A percentile compares a stretch with the other conserved stretches of the same genome.
phyloP scores from a whole-genome alignment of 345 rosid species.

The Dimocarpus longan region DNA sequence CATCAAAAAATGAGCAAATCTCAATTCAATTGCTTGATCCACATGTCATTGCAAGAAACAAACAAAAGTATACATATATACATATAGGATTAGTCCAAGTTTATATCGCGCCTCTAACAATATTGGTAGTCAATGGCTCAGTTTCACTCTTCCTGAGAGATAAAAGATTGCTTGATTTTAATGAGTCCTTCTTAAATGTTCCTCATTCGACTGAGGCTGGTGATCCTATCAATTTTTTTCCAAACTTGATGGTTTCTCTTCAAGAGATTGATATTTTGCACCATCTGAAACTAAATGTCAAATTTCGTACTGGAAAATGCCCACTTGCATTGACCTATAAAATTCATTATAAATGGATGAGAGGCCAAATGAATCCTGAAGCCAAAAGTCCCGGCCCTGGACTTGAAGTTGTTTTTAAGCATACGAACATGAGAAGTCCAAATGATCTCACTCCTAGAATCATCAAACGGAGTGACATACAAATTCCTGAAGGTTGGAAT shows the following conservation, averaged over 20 bases:
- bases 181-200: background rate
- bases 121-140: background rate
- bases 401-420: background rate
- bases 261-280: background rate
- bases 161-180: background rate
- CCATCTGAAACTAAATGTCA: background rate
- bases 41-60: background rate
- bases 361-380: background rate
- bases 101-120: background rate
- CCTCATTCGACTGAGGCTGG: background rate
- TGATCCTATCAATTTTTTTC: conserved; percentile 1
- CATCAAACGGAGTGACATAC: conserved; percentile 1
- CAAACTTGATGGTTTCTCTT: background rate
- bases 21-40: conserved; percentile 3
- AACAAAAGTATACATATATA: background rate
- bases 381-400: background rate
- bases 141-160: conserved; percentile 1
- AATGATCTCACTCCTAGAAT: background rate
- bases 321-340: background rate
- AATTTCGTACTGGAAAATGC: background rate
- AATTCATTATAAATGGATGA: conserved; percentile 1
- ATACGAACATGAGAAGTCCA: background rate
- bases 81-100: conserved; percentile 6
- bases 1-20: background rate
- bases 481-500: conserved; percentile 4